Conservation (phyloP, 2,329 filamentous ascomycete genomes). For the Colletotrichum sp. region DNA sequence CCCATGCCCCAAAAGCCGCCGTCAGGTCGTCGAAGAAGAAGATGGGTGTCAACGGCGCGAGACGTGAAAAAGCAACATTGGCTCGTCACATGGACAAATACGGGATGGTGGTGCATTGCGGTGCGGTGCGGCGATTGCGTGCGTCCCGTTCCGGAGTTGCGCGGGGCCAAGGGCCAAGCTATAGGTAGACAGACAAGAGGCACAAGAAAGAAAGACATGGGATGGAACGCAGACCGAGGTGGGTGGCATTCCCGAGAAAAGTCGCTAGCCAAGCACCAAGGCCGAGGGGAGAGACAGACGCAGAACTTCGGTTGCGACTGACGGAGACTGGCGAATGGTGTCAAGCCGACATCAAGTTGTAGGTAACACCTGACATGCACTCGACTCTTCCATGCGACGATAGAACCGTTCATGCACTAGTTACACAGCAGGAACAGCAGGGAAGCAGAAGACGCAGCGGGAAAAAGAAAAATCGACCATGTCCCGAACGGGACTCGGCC, state of each 20-base stretch:
- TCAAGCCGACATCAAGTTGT: background rate
- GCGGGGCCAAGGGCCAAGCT: background rate
- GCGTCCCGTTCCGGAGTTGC: constrained; percentile 19
- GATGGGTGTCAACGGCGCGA: constrained; percentile 10
- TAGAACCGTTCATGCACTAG: constrained; percentile 13
- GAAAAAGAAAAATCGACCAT: constrained; percentile 2
- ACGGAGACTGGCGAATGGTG: background rate
- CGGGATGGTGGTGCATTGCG: background rate
- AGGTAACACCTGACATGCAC: constrained; percentile 15
- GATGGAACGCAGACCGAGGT: constrained; percentile 10
- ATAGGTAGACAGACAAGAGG: background rate
- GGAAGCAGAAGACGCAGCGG: background rate
- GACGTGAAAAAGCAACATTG: constrained; percentile 6
- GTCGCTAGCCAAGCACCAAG: background rate
- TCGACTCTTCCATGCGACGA: constrained; percentile 15
- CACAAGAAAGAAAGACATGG: background rate
- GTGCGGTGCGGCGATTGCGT: constrained; percentile 7
- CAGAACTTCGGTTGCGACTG: background rate
- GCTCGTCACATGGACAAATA: constrained; percentile 13
- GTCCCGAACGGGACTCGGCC: constrained; percentile 2
- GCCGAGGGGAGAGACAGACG: background rate
- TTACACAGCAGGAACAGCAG: constrained; percentile 13
- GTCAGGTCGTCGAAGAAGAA: background rate
- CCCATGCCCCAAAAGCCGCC: background rate
- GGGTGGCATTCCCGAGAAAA: constrained; percentile 14